These are phyloP conservation scores for Fusarium sp. DNA, from an alignment of 2,329 filamentous ascomycete genomes.

Conservation along the genomic window DNA sequence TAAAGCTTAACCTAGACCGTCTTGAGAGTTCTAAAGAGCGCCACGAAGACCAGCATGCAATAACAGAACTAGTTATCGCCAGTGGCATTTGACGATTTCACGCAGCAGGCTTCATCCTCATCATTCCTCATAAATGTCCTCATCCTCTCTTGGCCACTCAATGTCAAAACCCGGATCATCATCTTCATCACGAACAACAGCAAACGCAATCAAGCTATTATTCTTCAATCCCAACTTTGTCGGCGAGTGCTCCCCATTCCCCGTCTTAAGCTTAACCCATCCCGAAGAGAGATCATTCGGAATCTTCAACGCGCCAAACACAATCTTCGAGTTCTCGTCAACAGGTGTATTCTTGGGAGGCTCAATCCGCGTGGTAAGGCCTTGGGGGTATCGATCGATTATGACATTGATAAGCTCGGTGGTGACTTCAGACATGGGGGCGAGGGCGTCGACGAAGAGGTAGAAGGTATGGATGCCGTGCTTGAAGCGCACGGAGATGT, in stretches of 20 bases:
- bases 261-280: conserved; percentile 61
- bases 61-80: not conserved
- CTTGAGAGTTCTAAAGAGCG: not conserved
- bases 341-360: conserved; percentile 53
- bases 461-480: conserved; percentile 77
- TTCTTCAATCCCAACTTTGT: conserved; percentile 59
- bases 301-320: conserved; percentile 60
- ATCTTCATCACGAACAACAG: conserved; percentile 55
- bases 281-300: conserved; percentile 60
- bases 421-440: conserved; percentile 68
- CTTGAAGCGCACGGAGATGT: conserved; percentile 77
- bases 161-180: conserved; percentile 59
- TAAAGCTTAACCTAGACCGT: not conserved
- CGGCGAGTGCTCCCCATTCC: conserved; percentile 54
- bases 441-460: conserved; percentile 70
- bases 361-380: conserved; percentile 56
- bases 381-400: conserved; percentile 65
- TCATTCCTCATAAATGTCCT: conserved; percentile 50
- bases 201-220: conserved; percentile 63
- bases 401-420: conserved; percentile 69
- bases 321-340: conserved; percentile 56
- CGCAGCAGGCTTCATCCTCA: rapidly evolving
- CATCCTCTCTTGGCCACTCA: conserved; percentile 59
- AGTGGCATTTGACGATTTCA: too few species aligned
- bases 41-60: not conserved